These are phyloP conservation scores for Wickerhamomyces bisporus DNA, from an alignment of 805 yeast species.

Conservation along the genomic window DNA sequence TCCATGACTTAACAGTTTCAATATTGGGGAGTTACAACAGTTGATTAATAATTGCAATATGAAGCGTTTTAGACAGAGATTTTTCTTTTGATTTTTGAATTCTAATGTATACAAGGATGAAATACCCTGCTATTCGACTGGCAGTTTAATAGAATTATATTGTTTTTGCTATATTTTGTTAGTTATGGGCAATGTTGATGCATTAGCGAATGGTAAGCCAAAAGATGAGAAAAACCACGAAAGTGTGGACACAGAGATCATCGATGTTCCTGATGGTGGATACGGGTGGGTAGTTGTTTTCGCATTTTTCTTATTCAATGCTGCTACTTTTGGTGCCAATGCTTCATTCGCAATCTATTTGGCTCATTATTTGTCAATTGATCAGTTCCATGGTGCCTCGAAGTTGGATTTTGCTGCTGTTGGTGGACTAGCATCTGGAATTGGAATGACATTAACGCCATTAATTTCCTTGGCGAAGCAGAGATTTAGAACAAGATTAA, in stretches of 20 bases:
- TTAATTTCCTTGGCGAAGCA: constrained; percentile 39
- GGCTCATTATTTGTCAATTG: constrained; percentile 47
- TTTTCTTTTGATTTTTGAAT: too few species aligned
- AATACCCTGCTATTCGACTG: too few species aligned
- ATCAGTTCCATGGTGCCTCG: constrained; percentile 45
- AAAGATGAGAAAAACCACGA: neutral
- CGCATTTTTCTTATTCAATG: constrained; percentile 1
- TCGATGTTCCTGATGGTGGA: constrained; percentile 8
- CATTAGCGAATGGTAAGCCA: too few species aligned
- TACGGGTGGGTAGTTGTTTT: constrained; percentile 6
- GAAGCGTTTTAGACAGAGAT: too few species aligned
- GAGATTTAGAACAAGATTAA: constrained; percentile 40
- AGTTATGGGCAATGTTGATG: too few species aligned
- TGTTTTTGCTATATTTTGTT: too few species aligned
- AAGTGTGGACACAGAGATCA: neutral
- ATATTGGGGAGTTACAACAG: too few species aligned
- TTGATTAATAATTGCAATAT: too few species aligned
- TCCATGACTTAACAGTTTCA: too few species aligned
- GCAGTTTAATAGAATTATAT: too few species aligned
- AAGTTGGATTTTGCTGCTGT: constrained; percentile 59
- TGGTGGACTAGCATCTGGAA: constrained; percentile 58
- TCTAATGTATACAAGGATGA: too few species aligned
- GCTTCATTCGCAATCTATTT: constrained; percentile 52
- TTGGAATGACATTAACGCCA: constrained; percentile 60
- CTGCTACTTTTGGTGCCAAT: constrained; percentile 5